phyloP scores from a whole-genome alignment of 306 rosid genomes.

The Quercus parvula region DNA sequence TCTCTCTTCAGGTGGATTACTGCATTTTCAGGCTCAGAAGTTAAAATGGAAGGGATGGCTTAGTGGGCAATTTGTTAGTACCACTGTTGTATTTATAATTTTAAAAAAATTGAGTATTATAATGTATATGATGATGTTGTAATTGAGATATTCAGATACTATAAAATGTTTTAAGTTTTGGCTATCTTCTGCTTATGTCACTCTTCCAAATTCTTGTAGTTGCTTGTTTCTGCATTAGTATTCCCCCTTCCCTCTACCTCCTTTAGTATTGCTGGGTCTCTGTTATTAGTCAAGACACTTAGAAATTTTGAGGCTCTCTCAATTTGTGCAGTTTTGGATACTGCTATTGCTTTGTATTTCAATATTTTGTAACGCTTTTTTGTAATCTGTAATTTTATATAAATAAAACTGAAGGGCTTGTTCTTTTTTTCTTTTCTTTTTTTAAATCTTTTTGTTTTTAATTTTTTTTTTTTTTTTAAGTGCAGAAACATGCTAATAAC shows the following conservation, averaged over 20 bases:
- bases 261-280: no score
- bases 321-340: background rate
- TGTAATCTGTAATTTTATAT: background rate
- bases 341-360: background rate
- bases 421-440: fast-evolving
- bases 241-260: no score
- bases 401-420: background rate
- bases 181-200: background rate
- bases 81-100: background rate
- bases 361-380: background rate
- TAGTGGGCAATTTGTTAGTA: background rate
- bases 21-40: background rate
- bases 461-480: no score
- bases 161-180: background rate
- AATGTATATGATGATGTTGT: background rate
- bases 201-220: no score
- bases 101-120: background rate
- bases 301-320: background rate
- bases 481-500: no score
- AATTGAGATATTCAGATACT: background rate
- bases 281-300: no score
- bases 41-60: background rate
- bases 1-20: background rate
- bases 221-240: no score
- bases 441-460: no score